Evolutionary conservation across 176 grass and related monocot genomes (phyloP), one percentile per base, ranked within the genome.

Genomic region (Carex parvula): DNA sequence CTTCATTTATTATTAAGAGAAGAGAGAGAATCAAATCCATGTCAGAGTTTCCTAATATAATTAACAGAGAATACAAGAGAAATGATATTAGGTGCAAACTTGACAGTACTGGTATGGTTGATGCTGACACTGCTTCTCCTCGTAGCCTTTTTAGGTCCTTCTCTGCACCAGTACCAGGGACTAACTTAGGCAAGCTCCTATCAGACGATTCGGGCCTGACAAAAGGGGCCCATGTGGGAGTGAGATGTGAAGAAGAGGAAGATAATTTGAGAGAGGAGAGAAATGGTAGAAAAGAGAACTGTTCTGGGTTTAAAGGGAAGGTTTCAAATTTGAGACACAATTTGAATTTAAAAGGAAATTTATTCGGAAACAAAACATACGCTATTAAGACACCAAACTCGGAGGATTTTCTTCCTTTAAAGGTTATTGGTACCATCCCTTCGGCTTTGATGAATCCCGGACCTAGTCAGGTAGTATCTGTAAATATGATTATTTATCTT

Each of bases 141-240:
- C 64, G 39, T 14, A 88, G 74, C 46, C 88, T 98, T 0, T 24
- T 90, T 75, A 67, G 92, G 20, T 98, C 95, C 0, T 93, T 94
- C 64, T 98, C 95, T 2, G 92, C 92, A 10, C 92, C 92, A 20
- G 83, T 83, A 71, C 62, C 83, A 1, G 87, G 84, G 50, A 82
- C 84, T 58, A 83, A 72, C 26, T 71, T 74, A 0, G 74, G 46
- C 20, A 91, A 88, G 29, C 35, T 91, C 18, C 74, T 84, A 52
- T 20, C 53, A 18, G 92, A 94, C 16, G 92, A 87, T 29, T 82
- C 81, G 18, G 73, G 70, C 41, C 66, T 70, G 30, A 46, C 60
- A 48, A 62, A 64, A 20, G 60, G 82, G 15, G 67, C 81, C 54
- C 79, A 86, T 30, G 59, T 89, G 44, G 76, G 48, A 16, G 80